phyloP scores from a whole-genome alignment of 2,329 filamentous ascomycete species.

The Xylariomycetidae sp. region DNA sequence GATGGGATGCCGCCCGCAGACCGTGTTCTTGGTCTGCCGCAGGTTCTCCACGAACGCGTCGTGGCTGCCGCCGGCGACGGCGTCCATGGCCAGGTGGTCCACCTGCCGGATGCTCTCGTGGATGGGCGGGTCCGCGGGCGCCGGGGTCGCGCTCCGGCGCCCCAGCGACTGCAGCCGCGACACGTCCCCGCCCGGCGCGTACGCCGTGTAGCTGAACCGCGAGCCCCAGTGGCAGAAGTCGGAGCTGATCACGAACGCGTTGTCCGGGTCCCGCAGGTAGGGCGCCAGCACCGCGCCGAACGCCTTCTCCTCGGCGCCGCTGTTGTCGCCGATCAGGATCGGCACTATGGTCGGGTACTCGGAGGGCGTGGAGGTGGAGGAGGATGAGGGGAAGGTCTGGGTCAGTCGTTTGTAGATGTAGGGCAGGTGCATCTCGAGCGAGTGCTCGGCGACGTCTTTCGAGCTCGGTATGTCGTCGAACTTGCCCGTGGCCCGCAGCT shows the following conservation, averaged over 20 bases:
- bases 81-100: slow-evolving; percentile 78
- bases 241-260: slow-evolving; percentile 83
- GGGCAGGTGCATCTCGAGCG: slow-evolving; percentile 92
- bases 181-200: slow-evolving; percentile 44
- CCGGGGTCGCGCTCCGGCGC: slow-evolving; percentile 20
- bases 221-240: slow-evolving; percentile 97
- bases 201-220: slow-evolving; percentile 79
- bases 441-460: slow-evolving; percentile 81
- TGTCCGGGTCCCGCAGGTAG: slow-evolving; percentile 70
- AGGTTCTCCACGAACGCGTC: slow-evolving; percentile 65
- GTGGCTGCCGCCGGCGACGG: slow-evolving; percentile 73
- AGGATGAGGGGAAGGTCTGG: slow-evolving; percentile 42
- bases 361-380: slow-evolving; percentile 29
- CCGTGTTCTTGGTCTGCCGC: slow-evolving; percentile 74
- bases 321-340: slow-evolving; percentile 77
- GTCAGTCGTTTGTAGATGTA: slow-evolving; percentile 78
- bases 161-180: slow-evolving; percentile 36
- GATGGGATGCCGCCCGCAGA: slow-evolving; percentile 93
- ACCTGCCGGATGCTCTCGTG: slow-evolving; percentile 80
- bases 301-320: slow-evolving; percentile 57
- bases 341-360: slow-evolving; percentile 74
- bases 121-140: slow-evolving; percentile 50
- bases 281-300: slow-evolving; percentile 70
- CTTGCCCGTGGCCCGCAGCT: slow-evolving; percentile 45
- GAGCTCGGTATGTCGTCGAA: slow-evolving; percentile 61